Base-by-base conservation (phyloP, 805 yeast species). In the Kurtzmaniella cleridarum region DNA sequence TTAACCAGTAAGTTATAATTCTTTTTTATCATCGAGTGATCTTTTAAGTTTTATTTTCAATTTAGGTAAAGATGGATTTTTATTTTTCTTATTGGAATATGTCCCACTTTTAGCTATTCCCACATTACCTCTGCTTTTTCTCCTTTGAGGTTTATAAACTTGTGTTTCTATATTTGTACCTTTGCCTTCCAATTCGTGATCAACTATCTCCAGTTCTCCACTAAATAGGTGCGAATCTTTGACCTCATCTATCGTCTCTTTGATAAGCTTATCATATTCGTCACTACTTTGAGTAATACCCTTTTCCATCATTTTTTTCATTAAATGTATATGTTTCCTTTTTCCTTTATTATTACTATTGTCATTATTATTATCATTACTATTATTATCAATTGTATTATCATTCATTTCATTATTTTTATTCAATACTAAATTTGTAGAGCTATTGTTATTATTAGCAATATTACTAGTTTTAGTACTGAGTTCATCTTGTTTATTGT, bases 191-290 rank as follows among this genome's bases (percentile, higher is more conserved):
- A 37, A 27, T 11, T 15, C 39, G 23, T 45, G 54, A 10, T 53
- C 62, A 27, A 24, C 33, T 8, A 47, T 50, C 26, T 59, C 64
- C 20, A 53, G 61, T 36, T 67, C 75, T 34, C 62, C 71, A 13
- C 63, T 66, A 39, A 67, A 67, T 14, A 68, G 51, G 37, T 68
- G 71, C 2, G 68, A 48, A 39, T 59, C 55, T 8, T 49, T 44
- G 1, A 65, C 60, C 8, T 58, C 59, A 18, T 51, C 45, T 26
- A 57, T 61, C 2, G 64, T 57, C 16, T 66, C 71, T 15, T 49
- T 50, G 3, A 69, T 45, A 39, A 69, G 39, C 27, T 44, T 38
- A 29, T 59, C 55, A 45, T 55, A 64, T 15, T 59, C 66, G 5
- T 34, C 37, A 15, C 53, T 61, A 30, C 55, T 54, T 18, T 53